Evolutionary conservation across 768 basidiomycete species (phyloP).

Genomic region (Pulveroboletus ravenelii): DNA sequence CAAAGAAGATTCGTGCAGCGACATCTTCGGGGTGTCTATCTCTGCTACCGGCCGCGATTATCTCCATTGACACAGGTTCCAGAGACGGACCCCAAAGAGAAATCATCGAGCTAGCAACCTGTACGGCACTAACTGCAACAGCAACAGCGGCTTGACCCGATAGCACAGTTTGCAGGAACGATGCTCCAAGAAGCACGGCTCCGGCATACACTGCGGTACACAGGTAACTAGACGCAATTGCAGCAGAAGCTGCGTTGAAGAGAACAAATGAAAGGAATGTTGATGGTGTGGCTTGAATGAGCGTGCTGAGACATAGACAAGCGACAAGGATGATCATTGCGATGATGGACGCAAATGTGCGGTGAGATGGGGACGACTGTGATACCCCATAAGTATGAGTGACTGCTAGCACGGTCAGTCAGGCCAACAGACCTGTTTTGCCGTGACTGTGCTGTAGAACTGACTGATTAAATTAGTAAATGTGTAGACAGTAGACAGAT

Average conservation of each 20-base stretch:
- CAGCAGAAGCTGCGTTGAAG: slow-evolving; percentile 53
- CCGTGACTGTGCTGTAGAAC: slow-evolving; percentile 60
- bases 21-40: slow-evolving; percentile 55
- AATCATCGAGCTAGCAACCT: slow-evolving; percentile 58
- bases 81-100: slow-evolving; percentile 48
- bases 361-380: slow-evolving; percentile 58
- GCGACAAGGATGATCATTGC: slow-evolving; percentile 49
- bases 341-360: slow-evolving; percentile 49
- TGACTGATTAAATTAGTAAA: slow-evolving; percentile 64
- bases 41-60: slow-evolving; percentile 6
- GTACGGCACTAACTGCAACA: slow-evolving; percentile 73
- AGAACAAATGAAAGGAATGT: slow-evolving; percentile 65
- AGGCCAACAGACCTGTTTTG: slow-evolving; percentile 52
- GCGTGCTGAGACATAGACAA: slow-evolving; percentile 63
- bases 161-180: slow-evolving; percentile 69
- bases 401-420: background rate
- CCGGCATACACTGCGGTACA: slow-evolving; percentile 74
- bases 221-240: slow-evolving; percentile 65
- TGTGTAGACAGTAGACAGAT: slow-evolving; percentile 60
- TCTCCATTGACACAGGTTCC: slow-evolving; percentile 19
- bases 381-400: slow-evolving; percentile 4
- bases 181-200: slow-evolving; percentile 75
- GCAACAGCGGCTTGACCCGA: slow-evolving; percentile 85
- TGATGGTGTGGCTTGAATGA: slow-evolving; percentile 46
- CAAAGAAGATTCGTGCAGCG: slow-evolving; percentile 74